Base-by-base conservation (phyloP, 2,329 filamentous ascomycete species). In the Triangularia verruculosa region DNA sequence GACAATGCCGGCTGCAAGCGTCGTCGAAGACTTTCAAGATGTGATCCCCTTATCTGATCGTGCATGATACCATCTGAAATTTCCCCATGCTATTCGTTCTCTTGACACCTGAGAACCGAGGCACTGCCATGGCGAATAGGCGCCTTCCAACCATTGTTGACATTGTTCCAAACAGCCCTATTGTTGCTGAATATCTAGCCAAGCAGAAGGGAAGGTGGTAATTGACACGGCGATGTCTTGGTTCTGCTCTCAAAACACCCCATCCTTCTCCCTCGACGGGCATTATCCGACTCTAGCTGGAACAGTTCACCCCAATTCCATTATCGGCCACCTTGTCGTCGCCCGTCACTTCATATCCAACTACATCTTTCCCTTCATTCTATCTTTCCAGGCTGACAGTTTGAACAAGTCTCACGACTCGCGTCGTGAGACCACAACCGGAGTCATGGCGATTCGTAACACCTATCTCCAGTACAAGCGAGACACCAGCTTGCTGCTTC, bases 401-500 rank as follows among this genome's bases (percentile, higher is more conserved):
- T n/a, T n/a, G n/a, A n/a, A n/a, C n/a, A n/a, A n/a, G n/a, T n/a
- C n/a, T n/a, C 20, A 12, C 51, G 51, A 53, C 51, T 12, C 4
- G 24, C 5, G 20, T 11, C 22, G 25, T 17, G 25, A 13, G 15
- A 47, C 39, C 4, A 20, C n/a, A 53, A 24, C 51, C 11, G n/a
- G 8, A 32, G 15, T 8, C 20, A 72, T 73, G 70, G 64, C 65
- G 17, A 61, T 65, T 1, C 70, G 69, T 1, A 77, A 77, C 51
- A 59, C 68, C 0, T 80, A 79, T 27, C 64, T 76, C 20, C 60
- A 60, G 5, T 81, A 79, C 69, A 81, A 79, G 62, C 73, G 69
- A 30, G 75, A 80, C 52, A 77, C 74, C 0, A 75, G 69, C 53
- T 69, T 73, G 13, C 65, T 78, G 0, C 59, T 78, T 2, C 77